Conservation (phyloP, 2,329 filamentous ascomycete species). For the Neurospora sp. region DNA sequence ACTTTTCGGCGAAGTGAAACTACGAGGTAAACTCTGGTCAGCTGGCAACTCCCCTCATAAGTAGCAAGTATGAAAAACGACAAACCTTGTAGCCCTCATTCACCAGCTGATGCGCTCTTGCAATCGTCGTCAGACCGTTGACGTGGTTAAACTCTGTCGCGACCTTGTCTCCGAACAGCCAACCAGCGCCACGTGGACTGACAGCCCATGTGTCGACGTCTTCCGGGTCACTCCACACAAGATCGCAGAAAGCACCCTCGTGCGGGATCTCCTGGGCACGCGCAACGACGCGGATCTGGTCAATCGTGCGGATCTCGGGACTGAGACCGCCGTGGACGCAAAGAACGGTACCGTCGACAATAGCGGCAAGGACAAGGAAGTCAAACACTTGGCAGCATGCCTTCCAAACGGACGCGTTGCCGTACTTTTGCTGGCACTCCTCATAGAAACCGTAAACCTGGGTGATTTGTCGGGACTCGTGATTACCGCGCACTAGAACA, state of each 20-base stretch:
- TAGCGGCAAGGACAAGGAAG: conserved; percentile 89
- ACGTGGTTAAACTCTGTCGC: conserved; percentile 97
- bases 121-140: conserved; percentile 89
- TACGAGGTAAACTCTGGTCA: conserved; percentile 21
- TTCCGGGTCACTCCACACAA: conserved; percentile 97
- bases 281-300: conserved; percentile 98
- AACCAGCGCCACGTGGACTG: conserved; percentile 89
- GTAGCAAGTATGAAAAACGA: no score
- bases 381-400: conserved; percentile 99
- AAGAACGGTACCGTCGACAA: conserved; percentile 97
- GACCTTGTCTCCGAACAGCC: conserved; percentile 95
- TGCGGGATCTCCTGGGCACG: conserved; percentile 96
- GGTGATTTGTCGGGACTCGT: conserved; percentile 94
- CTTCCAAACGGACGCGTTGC: conserved; percentile 99
- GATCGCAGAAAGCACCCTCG: conserved; percentile 94
- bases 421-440: conserved; percentile 95
- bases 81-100: conserved; percentile 94
- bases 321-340: conserved; percentile 91
- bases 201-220: conserved; percentile 95
- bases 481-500: conserved; percentile 92
- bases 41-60: conserved; percentile 23
- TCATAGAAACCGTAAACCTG: conserved; percentile 99
- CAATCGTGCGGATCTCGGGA: conserved; percentile 89
- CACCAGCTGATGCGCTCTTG: conserved; percentile 94
- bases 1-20: conserved; percentile 92